Evolutionary conservation across 805 yeast species (phyloP).

Genomic region (Metschnikowia henanensis): DNA sequence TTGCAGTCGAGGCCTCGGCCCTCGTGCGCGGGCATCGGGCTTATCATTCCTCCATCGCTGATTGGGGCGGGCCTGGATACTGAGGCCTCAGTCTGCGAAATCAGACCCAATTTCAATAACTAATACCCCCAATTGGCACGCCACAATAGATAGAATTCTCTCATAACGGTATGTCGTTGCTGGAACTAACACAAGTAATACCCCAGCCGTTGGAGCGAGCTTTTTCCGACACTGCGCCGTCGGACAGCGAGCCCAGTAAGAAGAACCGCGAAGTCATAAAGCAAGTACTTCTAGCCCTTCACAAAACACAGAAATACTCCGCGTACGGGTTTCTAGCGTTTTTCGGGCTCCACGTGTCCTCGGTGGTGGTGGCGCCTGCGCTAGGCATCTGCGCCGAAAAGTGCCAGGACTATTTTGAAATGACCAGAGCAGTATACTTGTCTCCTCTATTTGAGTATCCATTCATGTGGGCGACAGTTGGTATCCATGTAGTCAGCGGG

Average conservation of each 20-base stretch:
- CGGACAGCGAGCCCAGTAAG: conserved; percentile 2
- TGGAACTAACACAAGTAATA: conserved; percentile 14
- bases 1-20: not conserved
- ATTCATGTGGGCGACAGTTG: conserved; percentile 47
- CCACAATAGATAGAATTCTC: not conserved
- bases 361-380: conserved; percentile 56
- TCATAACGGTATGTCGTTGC: conserved; percentile 5
- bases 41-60: not conserved
- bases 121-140: no score
- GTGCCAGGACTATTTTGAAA: conserved; percentile 55
- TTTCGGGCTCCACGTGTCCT: conserved; percentile 53
- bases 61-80: not conserved
- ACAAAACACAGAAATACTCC: conserved; percentile 54
- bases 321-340: conserved; percentile 59
- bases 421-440: conserved; percentile 64
- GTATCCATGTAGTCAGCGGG: conserved; percentile 56
- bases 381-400: conserved; percentile 37
- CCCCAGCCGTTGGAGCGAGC: conserved; percentile 16
- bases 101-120: not conserved
- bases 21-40: not conserved
- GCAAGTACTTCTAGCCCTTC: conserved; percentile 13
- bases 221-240: conserved; percentile 1
- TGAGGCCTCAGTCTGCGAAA: not conserved
- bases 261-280: conserved; percentile 7
- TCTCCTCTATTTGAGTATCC: conserved; percentile 47